Base-by-base conservation (phyloP, 257 asterid genomes). In the Catharanthus roseus region DNA sequence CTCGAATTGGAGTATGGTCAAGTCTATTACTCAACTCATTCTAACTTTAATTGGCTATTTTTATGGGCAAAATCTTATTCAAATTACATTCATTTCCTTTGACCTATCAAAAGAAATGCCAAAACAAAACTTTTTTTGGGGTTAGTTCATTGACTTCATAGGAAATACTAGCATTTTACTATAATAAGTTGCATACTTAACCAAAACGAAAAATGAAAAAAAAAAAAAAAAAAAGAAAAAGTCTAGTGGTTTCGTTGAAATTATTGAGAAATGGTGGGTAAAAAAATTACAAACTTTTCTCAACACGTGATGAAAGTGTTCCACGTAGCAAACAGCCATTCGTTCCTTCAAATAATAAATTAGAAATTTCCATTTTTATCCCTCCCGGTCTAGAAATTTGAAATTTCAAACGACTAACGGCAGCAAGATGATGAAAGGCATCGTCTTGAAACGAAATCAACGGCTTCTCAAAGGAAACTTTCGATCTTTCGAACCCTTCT, bases 351-450 rank as follows among this genome's bases (percentile, higher is more conserved):
- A 67, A 7, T 42, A 12, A 9, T n/a, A 0, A 39, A 65, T 21
- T 19, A 26, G 0, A 28, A 67, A 1, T 2, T 44, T 47, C 16
- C 42, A 13, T 5, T 15, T 26, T 28, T 47, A 23, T 3, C 38
- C 56, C 49, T 45, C 71, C 74, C 80, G 79, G 81, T 72, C 50
- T 75, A 47, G 69, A 77, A 79, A 82, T 68, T 88, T 88, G 86
- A 88, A 88, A 85, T 69, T 88, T 88, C 67, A 83, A 88, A 86
- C 73, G 10, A 26, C 36, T 55, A 80, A 76, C 83, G 81, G 61
- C 88, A 79, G 85, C 67, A 64, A 78, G 82, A 42, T 42, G 16
- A 9, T 6, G 71, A 47, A 75, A 69, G 33, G 67, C 44, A 61
- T 75, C 55, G 24, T 68, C 42, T 75, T 23, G 74, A 51, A 60